These are phyloP conservation scores for Cornus suecica DNA, from an alignment of 148 eudicot species.

Conservation along the genomic window DNA sequence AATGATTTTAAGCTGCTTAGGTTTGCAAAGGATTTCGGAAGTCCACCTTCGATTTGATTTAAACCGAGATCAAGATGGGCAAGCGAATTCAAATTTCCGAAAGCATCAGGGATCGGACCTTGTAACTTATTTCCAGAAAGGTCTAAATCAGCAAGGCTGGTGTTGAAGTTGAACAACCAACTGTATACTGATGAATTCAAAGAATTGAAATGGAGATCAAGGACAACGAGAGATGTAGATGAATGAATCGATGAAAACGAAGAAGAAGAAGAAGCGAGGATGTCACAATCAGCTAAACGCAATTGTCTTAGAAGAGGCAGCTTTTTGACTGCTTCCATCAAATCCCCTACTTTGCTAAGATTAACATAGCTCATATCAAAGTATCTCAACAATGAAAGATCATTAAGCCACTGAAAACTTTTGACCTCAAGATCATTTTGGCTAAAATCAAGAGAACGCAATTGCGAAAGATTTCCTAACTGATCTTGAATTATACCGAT, in stretches of 20 bases:
- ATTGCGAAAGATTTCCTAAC: too few relatives aligned
- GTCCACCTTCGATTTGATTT: slow-evolving; percentile 8
- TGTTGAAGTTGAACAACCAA: slow-evolving; percentile 28
- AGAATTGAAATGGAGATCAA: slow-evolving; percentile 13
- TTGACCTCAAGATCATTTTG: too few relatives aligned
- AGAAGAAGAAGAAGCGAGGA: too few relatives aligned
- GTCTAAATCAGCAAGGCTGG: slow-evolving; percentile 21
- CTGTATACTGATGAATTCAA: slow-evolving; percentile 10
- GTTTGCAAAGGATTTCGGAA: slow-evolving; percentile 1
- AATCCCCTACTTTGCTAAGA: background rate
- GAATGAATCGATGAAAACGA: slow-evolving; percentile 6
- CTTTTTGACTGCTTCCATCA: slow-evolving; percentile 11
- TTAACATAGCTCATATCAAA: slow-evolving; percentile 9
- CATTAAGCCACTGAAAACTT: background rate
- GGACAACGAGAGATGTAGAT: slow-evolving; percentile 8
- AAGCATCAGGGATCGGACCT: slow-evolving; percentile 15
- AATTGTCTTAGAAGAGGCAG: slow-evolving; percentile 24
- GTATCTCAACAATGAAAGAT: slow-evolving; percentile 9
- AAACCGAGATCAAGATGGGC: slow-evolving; percentile 8
- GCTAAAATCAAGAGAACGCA: too few relatives aligned
- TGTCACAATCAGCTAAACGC: too few relatives aligned
- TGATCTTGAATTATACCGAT: slow-evolving; percentile 2
- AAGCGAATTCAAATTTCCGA: slow-evolving; percentile 13
- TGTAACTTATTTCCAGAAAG: slow-evolving; percentile 2
- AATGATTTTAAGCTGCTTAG: slow-evolving; percentile 3